phyloP scores from a whole-genome alignment of 2,329 filamentous ascomycete species.

The Chaetomiaceae sp. region DNA sequence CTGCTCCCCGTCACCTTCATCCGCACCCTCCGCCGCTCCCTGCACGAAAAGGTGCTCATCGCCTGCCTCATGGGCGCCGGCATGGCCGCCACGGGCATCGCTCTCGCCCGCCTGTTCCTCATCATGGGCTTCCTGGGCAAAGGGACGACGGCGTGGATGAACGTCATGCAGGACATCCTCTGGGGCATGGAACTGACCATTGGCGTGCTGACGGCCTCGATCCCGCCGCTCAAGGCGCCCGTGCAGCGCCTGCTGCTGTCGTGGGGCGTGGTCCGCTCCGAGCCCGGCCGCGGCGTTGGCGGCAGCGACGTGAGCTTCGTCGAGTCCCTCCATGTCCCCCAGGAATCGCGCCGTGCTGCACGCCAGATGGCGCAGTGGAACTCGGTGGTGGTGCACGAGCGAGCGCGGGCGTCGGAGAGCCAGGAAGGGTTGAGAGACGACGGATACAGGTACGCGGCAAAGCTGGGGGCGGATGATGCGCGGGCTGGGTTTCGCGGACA shows the following conservation, averaged over 20 bases:
- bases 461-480: not conserved
- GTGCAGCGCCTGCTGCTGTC: not conserved
- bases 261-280: conserved; percentile 1
- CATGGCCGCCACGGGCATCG: conserved; percentile 1
- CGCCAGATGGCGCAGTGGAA: conserved; percentile 1
- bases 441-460: not conserved
- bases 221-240: conserved; percentile 5
- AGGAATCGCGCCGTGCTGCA: not conserved
- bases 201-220: not conserved
- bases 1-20: conserved; percentile 7
- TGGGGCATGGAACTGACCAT: conserved; percentile 9
- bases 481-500: not conserved
- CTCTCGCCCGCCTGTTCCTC: not conserved
- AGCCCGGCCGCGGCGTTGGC: not conserved
- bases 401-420: not conserved
- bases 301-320: not conserved
- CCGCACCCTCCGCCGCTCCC: not conserved
- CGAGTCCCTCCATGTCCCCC: not conserved
- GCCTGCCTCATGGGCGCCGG: conserved; percentile 4
- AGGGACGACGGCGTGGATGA: not conserved
- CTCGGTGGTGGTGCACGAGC: not conserved
- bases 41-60: not conserved
- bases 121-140: conserved; percentile 6
- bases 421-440: not conserved
- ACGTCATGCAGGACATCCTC: conserved; percentile 2